Base-by-base conservation (phyloP, 2,329 filamentous ascomycete species). In the Cladosporium sp. region DNA sequence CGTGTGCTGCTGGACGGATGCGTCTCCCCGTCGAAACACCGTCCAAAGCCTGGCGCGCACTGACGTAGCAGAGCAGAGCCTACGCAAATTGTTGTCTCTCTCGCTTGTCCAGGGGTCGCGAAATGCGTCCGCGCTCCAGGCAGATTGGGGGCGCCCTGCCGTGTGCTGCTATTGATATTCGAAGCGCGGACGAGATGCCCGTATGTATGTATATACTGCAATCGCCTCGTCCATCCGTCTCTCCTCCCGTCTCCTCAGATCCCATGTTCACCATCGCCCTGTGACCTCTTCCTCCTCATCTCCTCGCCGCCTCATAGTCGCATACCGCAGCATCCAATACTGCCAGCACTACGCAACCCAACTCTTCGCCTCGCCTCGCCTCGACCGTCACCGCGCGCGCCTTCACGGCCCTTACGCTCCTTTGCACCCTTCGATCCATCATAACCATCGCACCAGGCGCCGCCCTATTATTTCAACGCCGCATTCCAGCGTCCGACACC, bases 401-500 rank as follows among this genome's bases (percentile, higher is more conserved):
- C 55, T 52, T 58, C 56, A 55, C 56, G 50, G 63, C 55, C 57
- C 23, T 59, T 49, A 65, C 63, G 49, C 63, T 65, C 63, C 63
- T 65, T 65, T 23, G 63, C 63, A 60, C 56, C 7, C 33, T 33
- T 23, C 31, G 16, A 28, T 33, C 16, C 49, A 55, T 55, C 60
- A 46, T 21, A 33, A 55, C 46, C 60, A 46, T 46, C 61, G 55
- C 61, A 55, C 44, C 37, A 26, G 18, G 18, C 46, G 37, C 55
- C 53, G 46, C 63, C 53, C 26, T 31, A 29, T 21, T 37, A 29
- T 50, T 65, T 60, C 37, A 46, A 46, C 55, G 56, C 62, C 55
- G 63, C 63, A 65, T 65, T 60, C 63, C 63, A 65, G 33, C 63
- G 63, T 29, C 55, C 55, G 58, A 53, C 23, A 37, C 57, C 37